Evolutionary conservation across 1,284 basidiomycete species (phyloP), one percentile per base, ranked within the genome.

Genomic region (Apiotrichum montevideense): DNA sequence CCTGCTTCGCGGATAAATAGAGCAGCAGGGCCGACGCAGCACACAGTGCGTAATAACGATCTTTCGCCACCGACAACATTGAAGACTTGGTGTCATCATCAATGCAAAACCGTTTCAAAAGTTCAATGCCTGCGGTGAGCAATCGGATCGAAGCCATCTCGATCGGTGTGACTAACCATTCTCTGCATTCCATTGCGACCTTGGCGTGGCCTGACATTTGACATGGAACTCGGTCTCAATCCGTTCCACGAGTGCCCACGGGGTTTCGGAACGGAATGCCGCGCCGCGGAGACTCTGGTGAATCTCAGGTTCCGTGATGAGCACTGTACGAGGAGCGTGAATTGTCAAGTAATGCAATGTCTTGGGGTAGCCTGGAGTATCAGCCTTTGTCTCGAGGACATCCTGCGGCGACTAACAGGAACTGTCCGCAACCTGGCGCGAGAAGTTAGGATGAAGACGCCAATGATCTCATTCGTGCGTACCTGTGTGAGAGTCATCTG

Each of bases 41-140:
- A 8, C 88, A 88, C 2, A 95, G 82, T 0, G 89, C 86, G 68
- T 91, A 94, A 69, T 90, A 92, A 87, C 91, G 90, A 69, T 86
- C 85, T 3, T 86, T 83, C 1, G 84, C 81, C 0, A 88, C 82
- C 13, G 92, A 79, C 32, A 92, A 78, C 0, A 84, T 87, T 2
- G 85, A 87, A 0, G 87, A 83, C 43, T 87, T 82, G 61, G 87
- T 85, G 49, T 87, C 83, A 61, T 90, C 85, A 46, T 91, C 84
- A 0, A 90, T 81, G 55, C 85, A 85, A 6, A 92, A 79, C 56
- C 87, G 85, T 34, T 84, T 82, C 52, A 94, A 77, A 55, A 87
- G 87, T 35, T 88, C 84, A 14, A 88, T 79, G 1, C 90, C 90
- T 91, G 21, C 21, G 21, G 21, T 21, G 55, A 6, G 35, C 44